Base-by-base conservation (phyloP, 2,329 filamentous ascomycete genomes). In the Chrysoporthe deuterocubensis region DNA sequence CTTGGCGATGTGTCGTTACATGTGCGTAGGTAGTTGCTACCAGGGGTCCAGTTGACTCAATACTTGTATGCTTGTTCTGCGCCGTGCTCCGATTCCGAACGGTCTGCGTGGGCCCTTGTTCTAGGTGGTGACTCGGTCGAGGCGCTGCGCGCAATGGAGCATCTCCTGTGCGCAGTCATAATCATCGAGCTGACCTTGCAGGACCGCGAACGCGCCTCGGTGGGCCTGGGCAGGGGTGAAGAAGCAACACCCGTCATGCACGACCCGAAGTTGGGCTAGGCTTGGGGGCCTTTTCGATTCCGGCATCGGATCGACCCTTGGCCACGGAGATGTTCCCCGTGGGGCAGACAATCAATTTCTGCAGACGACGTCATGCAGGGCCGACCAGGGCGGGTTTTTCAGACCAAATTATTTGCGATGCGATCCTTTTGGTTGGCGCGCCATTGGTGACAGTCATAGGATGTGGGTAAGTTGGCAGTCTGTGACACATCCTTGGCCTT, bases 291-390 rank as follows among this genome's bases (percentile, higher is more conserved):
- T n/a, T 21, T 43, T 58, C 34, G 14, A 34, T 40, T 48, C 42
- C 61, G 65, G 40, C 42, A 54, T 50, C 48, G 43, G 54, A 44
- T 34, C 26, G 52, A 43, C 34, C 44, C 44, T 37, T 52, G 57
- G 34, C 9, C 63, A 32, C 52, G 61, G 59, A 66, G 56, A 42
- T 13, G 52, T 67, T 67, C 65, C 65, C 65, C 65, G 65, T 67
- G 65, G 65, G 65, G 65, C 59, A 37, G 42, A 18, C 21, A 7
- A 48, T 37, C 32, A 58, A 8, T 37, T 21, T 59, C 50, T 58
- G 34, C 26, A 40, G 32, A 18, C 58, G 58, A 66, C 64, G 65
- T 66, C 65, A 66, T 66, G 58, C 59, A 21, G 43, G 26, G 43
- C 60, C 43, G 21, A 32, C 43, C 63, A 65, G 52, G 63, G 46